Percentiles rank a stretch among this genome's conserved stretches.
phyloP scores from a whole-genome alignment of 768 basidiomycete genomes.

The Trametes cingulata region DNA sequence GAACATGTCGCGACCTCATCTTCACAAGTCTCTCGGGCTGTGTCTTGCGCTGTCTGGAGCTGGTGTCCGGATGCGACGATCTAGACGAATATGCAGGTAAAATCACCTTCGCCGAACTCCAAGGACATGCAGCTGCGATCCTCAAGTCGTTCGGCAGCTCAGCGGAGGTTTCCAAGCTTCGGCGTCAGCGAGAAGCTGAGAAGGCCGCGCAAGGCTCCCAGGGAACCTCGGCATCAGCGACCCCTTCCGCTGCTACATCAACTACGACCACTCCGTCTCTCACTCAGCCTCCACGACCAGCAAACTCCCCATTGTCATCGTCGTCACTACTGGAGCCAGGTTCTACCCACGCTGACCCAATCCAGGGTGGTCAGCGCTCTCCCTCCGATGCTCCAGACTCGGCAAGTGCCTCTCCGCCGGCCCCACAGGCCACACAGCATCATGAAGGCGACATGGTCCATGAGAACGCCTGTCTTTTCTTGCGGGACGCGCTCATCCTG shows the following conservation, averaged over 20 bases:
- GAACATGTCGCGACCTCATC: conserved; percentile 37
- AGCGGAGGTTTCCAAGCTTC: conserved; percentile 23
- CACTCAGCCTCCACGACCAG: too few relatives aligned
- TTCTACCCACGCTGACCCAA: too few relatives aligned
- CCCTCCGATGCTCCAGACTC: too few relatives aligned
- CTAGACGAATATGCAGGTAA: conserved; percentile 25
- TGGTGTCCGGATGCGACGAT: conserved; percentile 23
- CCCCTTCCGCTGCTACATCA: not conserved
- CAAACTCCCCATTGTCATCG: too few relatives aligned
- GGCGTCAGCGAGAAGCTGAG: not conserved
- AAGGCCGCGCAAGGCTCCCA: not conserved
- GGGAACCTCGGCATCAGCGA: not conserved
- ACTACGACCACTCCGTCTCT: not conserved
- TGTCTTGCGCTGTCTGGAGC: conserved; percentile 35
- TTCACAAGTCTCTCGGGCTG: conserved; percentile 38
- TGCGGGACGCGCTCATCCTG: conserved; percentile 33
- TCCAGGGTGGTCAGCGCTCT: too few relatives aligned
- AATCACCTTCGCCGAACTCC: conserved; percentile 26
- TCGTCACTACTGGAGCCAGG: too few relatives aligned
- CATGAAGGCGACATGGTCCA: conserved; percentile 16
- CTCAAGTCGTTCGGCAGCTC: conserved; percentile 24
- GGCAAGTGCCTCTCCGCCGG: too few relatives aligned
- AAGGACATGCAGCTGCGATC: conserved; percentile 25
- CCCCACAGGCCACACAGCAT: not conserved
- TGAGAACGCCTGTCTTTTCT: conserved; percentile 30